Base-by-base conservation (phyloP, 805 yeast genomes). In the Grigorovia transvaalensis region DNA sequence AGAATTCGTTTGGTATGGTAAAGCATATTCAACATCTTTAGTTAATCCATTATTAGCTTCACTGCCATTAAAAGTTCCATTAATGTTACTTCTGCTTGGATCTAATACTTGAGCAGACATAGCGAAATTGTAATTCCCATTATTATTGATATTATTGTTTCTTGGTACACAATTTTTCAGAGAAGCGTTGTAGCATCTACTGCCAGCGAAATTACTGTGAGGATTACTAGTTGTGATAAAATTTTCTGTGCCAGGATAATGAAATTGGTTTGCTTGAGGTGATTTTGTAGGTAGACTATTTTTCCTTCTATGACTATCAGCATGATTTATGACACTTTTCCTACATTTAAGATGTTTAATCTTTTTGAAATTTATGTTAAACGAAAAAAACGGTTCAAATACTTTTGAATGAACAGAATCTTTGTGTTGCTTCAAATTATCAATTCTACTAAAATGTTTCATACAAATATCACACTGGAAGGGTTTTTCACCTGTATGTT, bases 401-500 rank as follows among this genome's bases (percentile, higher is more conserved):
- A 33, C 38, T 38, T 38, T 54, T 18, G 82, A 80, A 58, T 84
- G 89, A 12, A 84, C 89, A 0, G 96, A 85, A 63, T 88, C 95
- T 53, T 84, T 83, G 69, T 90, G 96, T 70, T 90, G 97, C 53
- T 96, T 76, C 55, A 90, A 74, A 65, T 90, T 90, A 68, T 90
- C 97, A 53, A 90, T 71, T 47, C 97, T 75, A 17, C 89, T 82
- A 64, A 89, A 89, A 63, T 80, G 77, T 62, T 89, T 81, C 35
- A 81, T 73, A 65, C 95, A 87, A 66, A 84, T 84, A 46, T 84
- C 84, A 67, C 97, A 89, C 50, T 85, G 81, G 66, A 88, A 89
- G 2, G 97, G 97, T 52, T 96, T 74, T 66, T 89, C 97, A 43
- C 96, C 97, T 0, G 96, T 90, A 66, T 89, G 97, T 61, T 89